Evolutionary conservation across 2,329 filamentous ascomycete species (phyloP), one percentile per base, ranked within the genome.

Genomic region (Nothopassalora personata): DNA sequence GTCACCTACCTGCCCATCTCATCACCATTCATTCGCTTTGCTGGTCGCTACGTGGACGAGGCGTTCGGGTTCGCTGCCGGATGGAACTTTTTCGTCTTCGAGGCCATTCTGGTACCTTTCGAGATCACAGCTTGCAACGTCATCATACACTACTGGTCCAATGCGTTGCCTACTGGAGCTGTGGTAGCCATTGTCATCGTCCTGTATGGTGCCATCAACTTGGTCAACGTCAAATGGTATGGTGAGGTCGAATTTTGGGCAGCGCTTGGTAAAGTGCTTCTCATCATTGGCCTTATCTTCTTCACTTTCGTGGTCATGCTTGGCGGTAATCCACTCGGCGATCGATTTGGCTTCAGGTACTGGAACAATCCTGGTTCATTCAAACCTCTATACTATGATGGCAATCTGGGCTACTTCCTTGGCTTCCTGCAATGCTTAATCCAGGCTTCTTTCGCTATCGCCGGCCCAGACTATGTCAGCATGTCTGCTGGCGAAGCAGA

Each of bases 231-330:
- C 18, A 80, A 87, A 63, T 90, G 81, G 80, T 91, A 89, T 59
- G 88, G 88, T 48, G 88, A 91, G 73, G 83, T 86, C 0, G 90
- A 94, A 70, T 94, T 95, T 68, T 83, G 83, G 76, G 83, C 62
- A 13, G 61, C 64, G 9, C 36, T 66, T 86, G 19, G 75, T 59
- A 79, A 91, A 71, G 82, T 91, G 2, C 66, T 91, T 1, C 79
- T 91, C 53, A 89, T 89, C 60, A 74, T 91, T 36, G 87, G 84
- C 1, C 79, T 93, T 53, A 81, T 92, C 65, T 67, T 85, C 63
- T 92, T 90, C 75, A 93, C 90, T 1, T 90, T 96, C 68, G 81
- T 95, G 64, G 84, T 86, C 64, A 93, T 94, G 86, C 76, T 94
- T 0, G 91, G 70, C 15, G 91, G 88, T 2, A 94, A 93, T 65